Percentiles rank a stretch among this genome's conserved stretches.
Evolutionary conservation across 306 rosid species (phyloP).

Genomic region (Senna siamea): DNA sequence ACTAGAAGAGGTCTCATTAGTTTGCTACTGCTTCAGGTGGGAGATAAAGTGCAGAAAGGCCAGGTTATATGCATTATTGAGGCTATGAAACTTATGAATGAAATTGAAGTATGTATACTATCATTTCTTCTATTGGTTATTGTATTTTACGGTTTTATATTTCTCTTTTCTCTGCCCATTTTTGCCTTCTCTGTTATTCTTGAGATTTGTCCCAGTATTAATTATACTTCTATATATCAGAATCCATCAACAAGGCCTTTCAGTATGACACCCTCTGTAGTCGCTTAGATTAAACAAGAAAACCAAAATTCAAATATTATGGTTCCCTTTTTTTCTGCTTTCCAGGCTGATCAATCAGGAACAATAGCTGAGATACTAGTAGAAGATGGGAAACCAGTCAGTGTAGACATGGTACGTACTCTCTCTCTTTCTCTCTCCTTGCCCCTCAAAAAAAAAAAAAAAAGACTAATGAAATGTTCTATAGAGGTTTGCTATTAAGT

Average conservation of each 20-base stretch:
- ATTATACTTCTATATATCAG: neutral
- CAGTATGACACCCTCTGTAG: neutral
- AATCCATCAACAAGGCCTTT: slow-evolving; percentile 15
- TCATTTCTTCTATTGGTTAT: slow-evolving; percentile 14
- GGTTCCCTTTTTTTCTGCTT: slow-evolving; percentile 31
- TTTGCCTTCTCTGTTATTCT: neutral
- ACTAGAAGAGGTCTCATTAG: slow-evolving; percentile 11
- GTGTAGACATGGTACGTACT: slow-evolving; percentile 68
- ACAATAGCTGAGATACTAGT: slow-evolving; percentile 62
- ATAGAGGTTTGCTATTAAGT: neutral
- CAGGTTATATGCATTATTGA: slow-evolving; percentile 87
- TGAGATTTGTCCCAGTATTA: slow-evolving; percentile 2
- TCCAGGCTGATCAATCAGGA: slow-evolving; percentile 91
- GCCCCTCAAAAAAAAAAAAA: neutral
- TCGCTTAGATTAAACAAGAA: neutral
- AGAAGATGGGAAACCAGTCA: slow-evolving; percentile 84
- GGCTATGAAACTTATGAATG: slow-evolving; percentile 98
- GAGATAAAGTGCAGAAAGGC: slow-evolving; percentile 92
- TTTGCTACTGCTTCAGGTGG: slow-evolving; percentile 67
- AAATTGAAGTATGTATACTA: slow-evolving; percentile 71
- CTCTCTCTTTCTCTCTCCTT: slow-evolving; percentile 16
- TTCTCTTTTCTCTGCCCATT: neutral
- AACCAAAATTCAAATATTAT: slow-evolving; percentile 14
- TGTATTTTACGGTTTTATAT: slow-evolving; percentile 11
- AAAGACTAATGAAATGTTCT: neutral